Base-by-base conservation (phyloP, 257 asterid species). In the Gardenia jasminoides region DNA sequence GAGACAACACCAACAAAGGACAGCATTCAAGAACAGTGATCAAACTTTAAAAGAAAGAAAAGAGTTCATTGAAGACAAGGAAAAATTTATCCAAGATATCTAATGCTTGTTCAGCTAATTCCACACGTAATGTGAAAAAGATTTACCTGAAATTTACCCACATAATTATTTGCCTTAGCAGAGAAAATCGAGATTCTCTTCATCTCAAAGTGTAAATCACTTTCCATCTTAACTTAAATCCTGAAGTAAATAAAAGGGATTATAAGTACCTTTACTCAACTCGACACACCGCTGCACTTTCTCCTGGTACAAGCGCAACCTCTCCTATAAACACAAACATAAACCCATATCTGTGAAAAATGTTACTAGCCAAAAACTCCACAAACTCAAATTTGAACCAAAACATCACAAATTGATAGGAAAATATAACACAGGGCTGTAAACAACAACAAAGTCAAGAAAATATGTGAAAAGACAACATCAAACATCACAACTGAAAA, bases 271-370 rank as follows among this genome's bases (percentile, higher is more conserved):
- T 92, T 85, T 91, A 85, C 86, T 91, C 83, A 85, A 81, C 77
- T 92, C 92, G 76, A 84, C 78, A 88, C 85, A 87, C 12, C 88
- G 87, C 85, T 93, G 88, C 85, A 96, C 77, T 86, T 93, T 96
- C 84, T 93, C 97, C 84, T 93, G 85, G 80, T 90, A 93, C 89
- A 96, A 78, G 82, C 82, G 88, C 88, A 93, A 82, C 73, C 99
- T 88, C 84, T 96, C 99, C 99, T 93, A 82, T 26, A 59, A 76
- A 83, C 44, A 67, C 67, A 87, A 70, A 74, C 36, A 76, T 66
- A 52, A 72, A 50, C 62, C 70, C 46, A 67, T 41, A 73, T 2
- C 54, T 17, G 3, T 58, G 67, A 74, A 61, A 26, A 26, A 54
- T 70, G 48, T 43, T 66, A 78, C 70, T 72, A 24, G 6, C 17